phyloP scores from a whole-genome alignment of 1,284 basidiomycete species.

The Heterobasidion annosum region DNA sequence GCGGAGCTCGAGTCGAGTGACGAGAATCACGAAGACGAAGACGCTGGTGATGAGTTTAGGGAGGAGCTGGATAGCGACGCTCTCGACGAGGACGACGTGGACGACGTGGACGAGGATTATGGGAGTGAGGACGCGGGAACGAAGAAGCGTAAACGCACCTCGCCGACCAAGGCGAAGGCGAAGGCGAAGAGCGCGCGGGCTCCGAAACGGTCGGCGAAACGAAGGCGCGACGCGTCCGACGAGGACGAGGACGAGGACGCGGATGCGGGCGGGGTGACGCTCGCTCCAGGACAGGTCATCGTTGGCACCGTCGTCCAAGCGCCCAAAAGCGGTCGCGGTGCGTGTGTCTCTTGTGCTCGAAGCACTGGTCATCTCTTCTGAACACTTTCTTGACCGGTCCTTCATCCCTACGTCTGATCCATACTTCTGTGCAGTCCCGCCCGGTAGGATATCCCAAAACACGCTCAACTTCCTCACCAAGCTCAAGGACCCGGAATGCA shows the following conservation, averaged over 20 bases:
- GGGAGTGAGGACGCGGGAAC: background rate
- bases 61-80: slow-evolving; percentile 22
- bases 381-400: background rate
- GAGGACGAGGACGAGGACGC: background rate
- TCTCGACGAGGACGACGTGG: slow-evolving; percentile 19
- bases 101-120: background rate
- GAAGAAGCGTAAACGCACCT: slow-evolving; percentile 27
- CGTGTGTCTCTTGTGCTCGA: slow-evolving; percentile 32
- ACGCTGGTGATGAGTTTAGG: no score
- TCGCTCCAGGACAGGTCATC: slow-evolving; percentile 10
- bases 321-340: slow-evolving; percentile 74
- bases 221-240: background rate
- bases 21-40: no score
- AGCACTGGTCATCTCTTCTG: background rate
- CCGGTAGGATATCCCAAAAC: slow-evolving; percentile 81
- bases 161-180: slow-evolving; percentile 6
- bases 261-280: slow-evolving; percentile 8
- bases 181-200: background rate
- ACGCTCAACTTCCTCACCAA: slow-evolving; percentile 71
- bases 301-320: slow-evolving; percentile 30
- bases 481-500: slow-evolving; percentile 67
- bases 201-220: background rate
- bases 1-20: no score
- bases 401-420: background rate
- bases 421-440: slow-evolving; percentile 45